Conservation (phyloP, 2,329 filamentous ascomycete species). For the Talaromyces pinophilus region DNA sequence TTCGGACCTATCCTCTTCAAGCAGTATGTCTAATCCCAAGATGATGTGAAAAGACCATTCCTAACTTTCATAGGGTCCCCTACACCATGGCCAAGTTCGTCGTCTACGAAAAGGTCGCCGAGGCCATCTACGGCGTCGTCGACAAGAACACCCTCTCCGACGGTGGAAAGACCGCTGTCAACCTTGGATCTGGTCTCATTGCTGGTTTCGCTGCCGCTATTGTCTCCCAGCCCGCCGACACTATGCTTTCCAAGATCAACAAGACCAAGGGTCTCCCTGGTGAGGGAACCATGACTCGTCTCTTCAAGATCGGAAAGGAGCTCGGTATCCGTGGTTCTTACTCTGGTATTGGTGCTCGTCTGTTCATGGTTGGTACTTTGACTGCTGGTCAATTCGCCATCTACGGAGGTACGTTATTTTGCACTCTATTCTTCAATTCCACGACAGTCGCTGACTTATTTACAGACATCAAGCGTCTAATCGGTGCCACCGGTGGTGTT, state of each 20-base stretch:
- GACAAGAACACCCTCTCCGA: constrained; percentile 71
- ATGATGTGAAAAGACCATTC: too few species aligned
- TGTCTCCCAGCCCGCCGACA: constrained; percentile 87
- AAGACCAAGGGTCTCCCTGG: constrained; percentile 86
- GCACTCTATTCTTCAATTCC: neutral
- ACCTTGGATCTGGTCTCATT: constrained; percentile 81
- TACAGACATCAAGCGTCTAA: constrained; percentile 63
- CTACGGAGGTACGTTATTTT: constrained; percentile 60
- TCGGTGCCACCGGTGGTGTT: constrained; percentile 74
- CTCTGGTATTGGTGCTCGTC: constrained; percentile 77
- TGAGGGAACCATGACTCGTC: constrained; percentile 76
- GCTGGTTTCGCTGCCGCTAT: constrained; percentile 85
- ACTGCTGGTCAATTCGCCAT: constrained; percentile 85
- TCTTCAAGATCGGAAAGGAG: constrained; percentile 87
- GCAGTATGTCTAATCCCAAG: constrained; percentile 57
- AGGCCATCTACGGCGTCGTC: constrained; percentile 66
- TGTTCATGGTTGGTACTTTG: constrained; percentile 73
- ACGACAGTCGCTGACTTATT: neutral
- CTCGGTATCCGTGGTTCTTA: constrained; percentile 77
- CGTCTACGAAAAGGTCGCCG: constrained; percentile 85
- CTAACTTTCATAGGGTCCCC: constrained; percentile 62
- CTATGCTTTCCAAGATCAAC: constrained; percentile 95
- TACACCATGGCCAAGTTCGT: constrained; percentile 97
- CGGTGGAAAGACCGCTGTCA: constrained; percentile 73
- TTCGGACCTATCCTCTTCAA: constrained; percentile 88